Evolutionary conservation across 2,329 filamentous ascomycete species (phyloP), one percentile per base, ranked within the genome.

Genomic region (Penicillium corylophilum): DNA sequence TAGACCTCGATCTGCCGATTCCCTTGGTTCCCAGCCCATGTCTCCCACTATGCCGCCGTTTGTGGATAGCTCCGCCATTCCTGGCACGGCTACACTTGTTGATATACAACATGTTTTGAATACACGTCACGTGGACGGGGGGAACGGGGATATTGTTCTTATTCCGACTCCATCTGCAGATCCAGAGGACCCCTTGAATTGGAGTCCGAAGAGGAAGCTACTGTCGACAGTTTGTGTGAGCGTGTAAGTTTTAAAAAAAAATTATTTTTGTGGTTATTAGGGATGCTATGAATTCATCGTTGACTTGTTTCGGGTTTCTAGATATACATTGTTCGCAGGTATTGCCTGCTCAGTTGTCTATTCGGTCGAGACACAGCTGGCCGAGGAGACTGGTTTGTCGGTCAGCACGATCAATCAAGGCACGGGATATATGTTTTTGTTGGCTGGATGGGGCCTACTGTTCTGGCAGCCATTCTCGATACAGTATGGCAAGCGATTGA

Each of bases 381-480:
- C 70, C 0, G 55, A 71, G 40, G 64, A 62, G n/a, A 72, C 72
- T 0, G 71, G 69, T 0, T 47, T 75, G 7, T 62, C 69, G 2
- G 62, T 71, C 5, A 60, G 54, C 12, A 66, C 69, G 9, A 53
- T 74, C 2, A 73, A 72, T 44, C 56, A 71, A 46, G 73, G 73
- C 15, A 76, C 72, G 0, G 70, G 70, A 5, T 72, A 70, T 54
- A 54, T 73, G 56, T 77, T 77, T 44, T 54, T 77, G 16, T 56
- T 77, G 10, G 70, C 72, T 2, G 74, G 74, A 20, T 78, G 75
- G 74, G 73, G 73, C 0, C 62, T 74, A 16, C 49, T 78, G 1
- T 71, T 78, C 44, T 78, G 76, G 76, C 76, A 79, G 53, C 74
- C 76, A 0, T 71, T 78, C 47, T 73, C 76, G 2, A 58, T 76